Conservation (phyloP, 2,329 filamentous ascomycete genomes). For the Claviceps lovelessii region DNA sequence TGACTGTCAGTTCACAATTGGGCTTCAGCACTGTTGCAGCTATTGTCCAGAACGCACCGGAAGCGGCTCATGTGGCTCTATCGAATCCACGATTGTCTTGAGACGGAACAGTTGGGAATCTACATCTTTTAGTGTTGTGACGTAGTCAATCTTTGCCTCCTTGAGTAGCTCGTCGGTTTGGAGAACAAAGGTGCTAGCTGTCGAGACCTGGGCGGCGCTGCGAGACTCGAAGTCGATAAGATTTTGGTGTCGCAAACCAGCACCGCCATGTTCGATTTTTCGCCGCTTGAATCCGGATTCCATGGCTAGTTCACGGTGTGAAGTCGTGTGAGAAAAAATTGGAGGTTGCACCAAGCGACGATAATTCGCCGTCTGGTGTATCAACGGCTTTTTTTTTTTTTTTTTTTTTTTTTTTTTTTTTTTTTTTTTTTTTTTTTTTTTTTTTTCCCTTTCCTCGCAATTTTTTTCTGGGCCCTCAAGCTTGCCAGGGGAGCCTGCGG, state of each 20-base stretch:
- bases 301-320: slow-evolving; percentile 19
- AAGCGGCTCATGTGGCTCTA: slow-evolving; percentile 33
- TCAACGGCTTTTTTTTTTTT: background rate
- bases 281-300: slow-evolving; percentile 34
- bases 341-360: background rate
- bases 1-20: background rate
- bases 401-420: slow-evolving; percentile 1
- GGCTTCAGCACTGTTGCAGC: background rate
- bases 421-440: background rate
- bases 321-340: background rate
- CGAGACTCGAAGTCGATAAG: slow-evolving; percentile 28
- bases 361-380: background rate
- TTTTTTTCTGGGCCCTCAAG: slow-evolving; percentile 4
- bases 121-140: slow-evolving; percentile 30
- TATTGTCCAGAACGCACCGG: slow-evolving; percentile 26
- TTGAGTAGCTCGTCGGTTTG: slow-evolving; percentile 46
- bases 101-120: slow-evolving; percentile 36
- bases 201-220: slow-evolving; percentile 26
- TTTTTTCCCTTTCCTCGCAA: background rate
- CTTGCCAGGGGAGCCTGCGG: slow-evolving; percentile 5
- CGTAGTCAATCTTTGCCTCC: slow-evolving; percentile 39
- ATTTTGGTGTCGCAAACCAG: slow-evolving; percentile 19
- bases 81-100: slow-evolving; percentile 37
- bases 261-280: slow-evolving; percentile 29
- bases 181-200: slow-evolving; percentile 41